A percentile compares a stretch with the other conserved stretches of the same genome.
Conservation (phyloP, 495 filamentous ascomycete genomes). For the Neurospora tetrasperma region DNA sequence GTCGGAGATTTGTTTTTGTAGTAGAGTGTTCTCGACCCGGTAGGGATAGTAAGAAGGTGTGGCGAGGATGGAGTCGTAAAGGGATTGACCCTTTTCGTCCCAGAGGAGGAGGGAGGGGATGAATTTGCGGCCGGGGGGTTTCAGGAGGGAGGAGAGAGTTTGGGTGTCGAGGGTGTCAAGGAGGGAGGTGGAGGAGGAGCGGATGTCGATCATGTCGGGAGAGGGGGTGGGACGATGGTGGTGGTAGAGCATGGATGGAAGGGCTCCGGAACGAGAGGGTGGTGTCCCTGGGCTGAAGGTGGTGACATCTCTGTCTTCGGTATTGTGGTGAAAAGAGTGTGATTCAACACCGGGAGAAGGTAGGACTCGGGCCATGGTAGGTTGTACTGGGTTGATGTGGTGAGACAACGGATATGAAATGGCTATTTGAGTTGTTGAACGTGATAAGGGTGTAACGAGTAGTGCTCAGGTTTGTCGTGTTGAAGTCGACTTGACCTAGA, state of each 20-base stretch:
- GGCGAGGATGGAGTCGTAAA: slow-evolving; percentile 9
- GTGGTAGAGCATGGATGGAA: neutral
- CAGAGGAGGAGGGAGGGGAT: slow-evolving; percentile 8
- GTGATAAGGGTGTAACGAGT: neutral
- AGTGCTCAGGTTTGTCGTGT: neutral
- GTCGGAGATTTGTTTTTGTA: neutral
- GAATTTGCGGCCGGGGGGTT: neutral
- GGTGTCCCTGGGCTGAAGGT: neutral
- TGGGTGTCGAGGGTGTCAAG: neutral
- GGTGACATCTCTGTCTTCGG: neutral
- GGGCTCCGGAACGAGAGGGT: neutral
- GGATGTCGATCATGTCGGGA: neutral
- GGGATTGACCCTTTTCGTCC: slow-evolving; percentile 10
- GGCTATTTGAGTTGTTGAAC: neutral
- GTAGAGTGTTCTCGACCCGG: slow-evolving; percentile 4
- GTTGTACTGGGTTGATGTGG: neutral
- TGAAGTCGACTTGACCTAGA: neutral
- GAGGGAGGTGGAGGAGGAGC: neutral
- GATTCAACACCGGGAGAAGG: neutral
- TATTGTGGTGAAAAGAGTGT: neutral
- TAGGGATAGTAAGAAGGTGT: slow-evolving; percentile 8
- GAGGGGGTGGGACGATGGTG: neutral
- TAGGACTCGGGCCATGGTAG: neutral
- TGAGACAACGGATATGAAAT: neutral
- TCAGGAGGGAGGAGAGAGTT: slow-evolving; percentile 1